These are phyloP conservation scores for Aspergillus neoniger DNA, from an alignment of 2,329 filamentous ascomycete species.

Conservation along the genomic window DNA sequence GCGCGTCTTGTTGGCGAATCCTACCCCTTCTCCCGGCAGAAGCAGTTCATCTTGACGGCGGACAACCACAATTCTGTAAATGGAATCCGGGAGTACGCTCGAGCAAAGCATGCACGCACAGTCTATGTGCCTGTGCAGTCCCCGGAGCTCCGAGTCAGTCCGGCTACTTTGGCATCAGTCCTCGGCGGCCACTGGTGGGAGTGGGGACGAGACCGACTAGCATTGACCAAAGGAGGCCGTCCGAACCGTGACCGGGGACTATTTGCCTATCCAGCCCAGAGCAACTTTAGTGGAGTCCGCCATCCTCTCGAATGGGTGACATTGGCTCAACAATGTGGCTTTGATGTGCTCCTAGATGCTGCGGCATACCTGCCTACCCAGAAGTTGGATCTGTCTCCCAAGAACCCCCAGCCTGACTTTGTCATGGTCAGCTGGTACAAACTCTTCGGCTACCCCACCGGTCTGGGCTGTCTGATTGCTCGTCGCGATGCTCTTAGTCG, in stretches of 20 bases:
- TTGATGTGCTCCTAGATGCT: slow-evolving; percentile 13
- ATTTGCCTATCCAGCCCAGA: slow-evolving; percentile 16
- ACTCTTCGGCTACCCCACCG: slow-evolving; percentile 13
- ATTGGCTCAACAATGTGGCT: slow-evolving; percentile 9
- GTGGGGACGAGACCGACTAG: neutral
- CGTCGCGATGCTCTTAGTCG: slow-evolving; percentile 7
- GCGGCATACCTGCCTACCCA: slow-evolving; percentile 13
- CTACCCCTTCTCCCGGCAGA: slow-evolving; percentile 8
- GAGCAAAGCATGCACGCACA: slow-evolving; percentile 5
- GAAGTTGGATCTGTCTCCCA: slow-evolving; percentile 4
- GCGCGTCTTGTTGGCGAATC: slow-evolving; percentile 13
- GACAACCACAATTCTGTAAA: slow-evolving; percentile 18
- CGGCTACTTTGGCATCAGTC: neutral
- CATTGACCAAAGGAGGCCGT: neutral
- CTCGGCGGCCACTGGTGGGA: slow-evolving; percentile 1
- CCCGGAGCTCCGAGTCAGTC: slow-evolving; percentile 9
- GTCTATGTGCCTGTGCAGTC: slow-evolving; percentile 11
- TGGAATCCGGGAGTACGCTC: slow-evolving; percentile 13
- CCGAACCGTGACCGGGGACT: slow-evolving; percentile 7
- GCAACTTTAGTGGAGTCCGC: slow-evolving; percentile 15
- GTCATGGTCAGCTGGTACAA: slow-evolving; percentile 16
- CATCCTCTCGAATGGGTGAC: slow-evolving; percentile 13
- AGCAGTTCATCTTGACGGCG: slow-evolving; percentile 8
- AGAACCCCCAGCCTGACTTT: slow-evolving; percentile 9
- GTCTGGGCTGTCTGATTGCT: slow-evolving; percentile 13